Conservation (phyloP, 257 asterid species). For the Rauvolfia tetraphylla region DNA sequence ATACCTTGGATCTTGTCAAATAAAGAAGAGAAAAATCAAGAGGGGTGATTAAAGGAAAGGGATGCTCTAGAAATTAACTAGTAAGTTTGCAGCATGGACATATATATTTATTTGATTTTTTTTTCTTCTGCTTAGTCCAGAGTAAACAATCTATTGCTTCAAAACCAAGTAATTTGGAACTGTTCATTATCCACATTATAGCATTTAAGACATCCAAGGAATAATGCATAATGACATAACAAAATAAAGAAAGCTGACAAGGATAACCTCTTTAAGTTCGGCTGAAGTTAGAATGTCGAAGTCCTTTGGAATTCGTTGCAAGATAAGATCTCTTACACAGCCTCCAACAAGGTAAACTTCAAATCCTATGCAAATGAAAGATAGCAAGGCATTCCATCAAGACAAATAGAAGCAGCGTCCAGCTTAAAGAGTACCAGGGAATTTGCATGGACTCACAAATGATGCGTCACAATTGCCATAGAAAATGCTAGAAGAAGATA, state of each 20-base stretch:
- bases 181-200: neutral
- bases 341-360: constrained; percentile 95
- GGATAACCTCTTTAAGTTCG: constrained; percentile 60
- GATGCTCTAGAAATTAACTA: neutral
- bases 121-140: neutral
- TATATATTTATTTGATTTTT: neutral
- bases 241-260: neutral
- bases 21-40: constrained; percentile 5
- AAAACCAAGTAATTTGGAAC: too few species aligned
- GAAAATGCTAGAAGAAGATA: neutral
- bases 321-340: constrained; percentile 78
- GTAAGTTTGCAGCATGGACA: neutral
- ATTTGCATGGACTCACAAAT: neutral
- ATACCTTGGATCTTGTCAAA: neutral
- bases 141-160: neutral
- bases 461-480: neutral
- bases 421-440: neutral
- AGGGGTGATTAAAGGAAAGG: neutral
- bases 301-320: constrained; percentile 69
- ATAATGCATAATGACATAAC: neutral
- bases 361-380: constrained; percentile 46
- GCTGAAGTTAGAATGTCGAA: constrained; percentile 84
- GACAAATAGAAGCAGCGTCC: constrained; percentile 1
- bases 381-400: constrained; percentile 4
- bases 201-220: neutral